Evolutionary conservation across 2,329 filamentous ascomycete species (phyloP), one percentile per base, ranked within the genome.

Genomic region (Fusarium musae): DNA sequence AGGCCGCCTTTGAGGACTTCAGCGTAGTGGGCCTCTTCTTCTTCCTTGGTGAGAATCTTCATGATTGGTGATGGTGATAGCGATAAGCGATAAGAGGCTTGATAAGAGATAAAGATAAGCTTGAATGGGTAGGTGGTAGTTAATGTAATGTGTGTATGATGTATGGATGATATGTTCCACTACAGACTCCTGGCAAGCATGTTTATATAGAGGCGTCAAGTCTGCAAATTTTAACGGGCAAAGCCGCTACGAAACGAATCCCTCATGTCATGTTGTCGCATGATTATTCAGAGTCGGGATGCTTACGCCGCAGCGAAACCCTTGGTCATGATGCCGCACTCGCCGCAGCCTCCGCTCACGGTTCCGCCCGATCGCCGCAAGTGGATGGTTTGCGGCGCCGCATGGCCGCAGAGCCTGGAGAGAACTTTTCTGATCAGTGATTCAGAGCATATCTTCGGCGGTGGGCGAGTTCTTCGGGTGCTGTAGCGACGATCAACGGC

Each of bases 31-130:
- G 89, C 93, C 69, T 87, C 82, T 85, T 98, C 95, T 86, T 98
- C 94, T 89, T 98, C 93, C 82, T 96, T 94, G 78, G 93, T 97
- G 82, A 98, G 89, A 80, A 98, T 87, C 92, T 98, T 98, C 96
- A 98, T 99, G 73, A 62, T 87, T 83, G 78, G 34, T n/a, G 70
- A 72, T 64, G 54, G 68, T 19, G 58, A 40, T 42, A 19, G 6
- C 11, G 59, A 61, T 61, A 61, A 61, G 37, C 3, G 56, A 59
- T 52, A 47, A 57, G 26, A 2, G 19, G 17, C 10, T 12, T 12
- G 37, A 39, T 21, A 21, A 21, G 37, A 12, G 28, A 61, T 54
- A 57, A 49, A n/a, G 39, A 67, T 68, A 47, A 61, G 36, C 44
- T 34, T 19, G 19, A 19, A 4, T n/a, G 16, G 15, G 39, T 64